Base-by-base conservation (phyloP, 331 rosid genomes). In the Rosa hybrid region DNA sequence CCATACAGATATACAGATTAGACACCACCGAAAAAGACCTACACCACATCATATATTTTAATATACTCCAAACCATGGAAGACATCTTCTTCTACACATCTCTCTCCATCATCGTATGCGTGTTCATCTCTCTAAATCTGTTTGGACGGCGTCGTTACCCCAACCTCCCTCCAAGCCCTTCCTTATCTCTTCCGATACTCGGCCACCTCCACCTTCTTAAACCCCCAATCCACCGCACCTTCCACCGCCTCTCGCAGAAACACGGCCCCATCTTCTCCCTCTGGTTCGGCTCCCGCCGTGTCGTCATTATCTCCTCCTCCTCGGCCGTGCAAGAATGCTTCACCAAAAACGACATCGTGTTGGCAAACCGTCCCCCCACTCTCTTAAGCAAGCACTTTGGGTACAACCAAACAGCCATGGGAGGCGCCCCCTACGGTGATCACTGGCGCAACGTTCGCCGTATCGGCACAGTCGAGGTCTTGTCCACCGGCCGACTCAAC, bases 361-460 rank as follows among this genome's bases (percentile, higher is more conserved):
- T 81, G 17, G 87, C 85, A 10, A 77, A 78, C 50, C 83, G 85
- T 9, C 87, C 89, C 0, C 74, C 53, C 1, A 18, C 79, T 6
- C 34, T 70, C 4, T 0, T 45, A 3, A 69, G 51, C 8, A 78
- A 42, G 51, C 38, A 23, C 12, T n/a, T 63, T 6, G n/a, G 1
- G 1, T 90, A 90, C 86, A 84, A 90, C 82, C 16, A 27, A 88
- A 90, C 94, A 16, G 51, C 86, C 48, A 49, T 90, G 0, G 39
- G 46, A 0, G 0, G 39, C 0, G 23, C 92, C 0, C 80, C 90
- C 1, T 90, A 91, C 62, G 92, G 92, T 4, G 88, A 86, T 45
- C 92, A 89, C 72, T 91, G 93, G 96, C 89, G 90, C 25, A 87
- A 91, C 65, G 83, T 91, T 59, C 91, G 94, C 45, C 90, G 92